These are phyloP conservation scores for Lagenidium giganteum DNA, from an alignment of 352 stramenopile species.

Conservation along the genomic window DNA sequence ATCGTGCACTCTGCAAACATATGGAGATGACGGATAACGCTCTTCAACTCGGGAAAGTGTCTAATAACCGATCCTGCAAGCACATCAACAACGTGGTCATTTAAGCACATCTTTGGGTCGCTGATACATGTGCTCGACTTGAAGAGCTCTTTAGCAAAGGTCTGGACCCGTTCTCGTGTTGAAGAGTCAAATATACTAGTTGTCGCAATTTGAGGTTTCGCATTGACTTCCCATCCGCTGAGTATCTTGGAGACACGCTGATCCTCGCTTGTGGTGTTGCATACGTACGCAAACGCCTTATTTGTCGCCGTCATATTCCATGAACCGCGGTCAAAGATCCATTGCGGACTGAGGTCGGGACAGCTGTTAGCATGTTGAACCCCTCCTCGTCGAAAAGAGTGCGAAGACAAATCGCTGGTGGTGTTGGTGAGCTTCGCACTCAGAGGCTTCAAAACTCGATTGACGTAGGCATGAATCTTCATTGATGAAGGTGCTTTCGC, in stretches of 20 bases:
- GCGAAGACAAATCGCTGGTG: slow-evolving; percentile 4
- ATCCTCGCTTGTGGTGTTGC: slow-evolving; percentile 12
- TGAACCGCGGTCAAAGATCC: slow-evolving; percentile 13
- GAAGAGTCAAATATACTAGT: no score
- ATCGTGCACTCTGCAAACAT: no score
- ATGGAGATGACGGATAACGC: no score
- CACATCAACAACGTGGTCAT: no score
- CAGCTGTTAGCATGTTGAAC: slow-evolving; percentile 8
- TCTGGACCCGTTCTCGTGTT: no score
- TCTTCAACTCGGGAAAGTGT: no score
- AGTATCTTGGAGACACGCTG: slow-evolving; percentile 1
- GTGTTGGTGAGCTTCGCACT: background rate
- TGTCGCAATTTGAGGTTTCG: no score
- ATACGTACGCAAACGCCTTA: slow-evolving; percentile 12
- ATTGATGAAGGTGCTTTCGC: no score
- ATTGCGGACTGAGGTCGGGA: slow-evolving; percentile 9
- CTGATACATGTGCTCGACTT: no score
- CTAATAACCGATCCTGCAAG: no score
- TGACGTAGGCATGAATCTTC: slow-evolving; percentile 18
- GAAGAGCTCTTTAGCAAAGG: no score
- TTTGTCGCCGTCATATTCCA: slow-evolving; percentile 12
- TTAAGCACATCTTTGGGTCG: no score
- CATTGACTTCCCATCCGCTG: slow-evolving; percentile 7
- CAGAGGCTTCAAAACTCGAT: slow-evolving; percentile 7
- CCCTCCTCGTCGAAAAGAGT: slow-evolving; percentile 9